phyloP scores from a whole-genome alignment of 768 basidiomycete genomes.

The Termitomyces heimii region DNA sequence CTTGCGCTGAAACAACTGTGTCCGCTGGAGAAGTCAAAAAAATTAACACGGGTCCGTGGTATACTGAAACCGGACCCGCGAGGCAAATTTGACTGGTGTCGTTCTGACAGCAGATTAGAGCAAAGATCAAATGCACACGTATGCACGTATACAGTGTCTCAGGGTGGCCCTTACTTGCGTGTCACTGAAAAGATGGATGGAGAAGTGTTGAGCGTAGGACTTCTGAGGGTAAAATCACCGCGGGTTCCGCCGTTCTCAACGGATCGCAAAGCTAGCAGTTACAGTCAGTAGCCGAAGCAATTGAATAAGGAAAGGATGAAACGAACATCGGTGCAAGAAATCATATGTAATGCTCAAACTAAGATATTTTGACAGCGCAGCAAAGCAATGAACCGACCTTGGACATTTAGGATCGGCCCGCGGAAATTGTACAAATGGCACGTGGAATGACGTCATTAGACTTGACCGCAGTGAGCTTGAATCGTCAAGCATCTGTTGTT shows the following conservation, averaged over 20 bases:
- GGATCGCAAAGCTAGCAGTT: background rate
- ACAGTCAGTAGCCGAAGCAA: background rate
- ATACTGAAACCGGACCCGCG: background rate
- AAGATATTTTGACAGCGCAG: background rate
- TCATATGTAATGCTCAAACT: background rate
- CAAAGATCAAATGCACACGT: background rate
- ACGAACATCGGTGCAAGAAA: background rate
- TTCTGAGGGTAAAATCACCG: background rate
- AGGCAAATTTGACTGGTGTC: background rate
- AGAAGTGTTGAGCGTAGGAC: background rate
- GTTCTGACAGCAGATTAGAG: background rate
- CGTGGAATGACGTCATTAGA: conserved; percentile 1
- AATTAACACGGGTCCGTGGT: background rate
- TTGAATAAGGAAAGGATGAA: background rate
- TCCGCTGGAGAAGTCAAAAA: background rate
- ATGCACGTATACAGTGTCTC: background rate
- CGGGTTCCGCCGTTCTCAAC: background rate
- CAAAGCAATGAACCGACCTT: background rate
- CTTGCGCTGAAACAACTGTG: background rate
- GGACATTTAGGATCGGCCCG: background rate
- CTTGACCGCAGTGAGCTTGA: background rate
- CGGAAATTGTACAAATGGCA: background rate
- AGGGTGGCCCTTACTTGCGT: too few species aligned
- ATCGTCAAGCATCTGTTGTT: background rate
- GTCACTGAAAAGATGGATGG: background rate